These are phyloP conservation scores for Arachnomyces sp. DNA, from an alignment of 2,329 filamentous ascomycete species.

Conservation along the genomic window DNA sequence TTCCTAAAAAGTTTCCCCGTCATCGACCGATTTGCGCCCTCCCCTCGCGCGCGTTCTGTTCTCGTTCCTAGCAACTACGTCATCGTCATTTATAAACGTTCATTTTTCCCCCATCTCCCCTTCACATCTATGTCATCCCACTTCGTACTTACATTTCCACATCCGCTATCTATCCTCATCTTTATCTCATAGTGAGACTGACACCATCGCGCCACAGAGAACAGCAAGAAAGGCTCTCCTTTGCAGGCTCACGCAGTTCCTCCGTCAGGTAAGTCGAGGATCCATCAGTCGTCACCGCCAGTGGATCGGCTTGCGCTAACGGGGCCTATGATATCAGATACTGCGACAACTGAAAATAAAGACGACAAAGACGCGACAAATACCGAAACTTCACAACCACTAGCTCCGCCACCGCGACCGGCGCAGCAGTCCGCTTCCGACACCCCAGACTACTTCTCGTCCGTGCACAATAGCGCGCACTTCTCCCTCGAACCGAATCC, in stretches of 20 bases:
- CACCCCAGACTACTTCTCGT: slow-evolving; percentile 62
- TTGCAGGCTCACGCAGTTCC: slow-evolving; percentile 2
- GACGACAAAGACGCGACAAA: slow-evolving; percentile 42
- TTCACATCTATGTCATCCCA: neutral
- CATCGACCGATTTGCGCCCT: neutral
- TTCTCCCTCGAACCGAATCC: slow-evolving; percentile 76
- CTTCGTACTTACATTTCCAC: neutral
- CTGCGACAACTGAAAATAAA: slow-evolving; percentile 19
- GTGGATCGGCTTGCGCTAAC: too few relatives aligned
- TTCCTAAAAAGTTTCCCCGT: neutral
- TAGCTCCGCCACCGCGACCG: slow-evolving; percentile 61
- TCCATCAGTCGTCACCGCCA: slow-evolving; percentile 20
- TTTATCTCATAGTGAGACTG: neutral
- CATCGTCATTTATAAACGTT: neutral
- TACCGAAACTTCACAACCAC: slow-evolving; percentile 54
- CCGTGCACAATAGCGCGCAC: slow-evolving; percentile 42
- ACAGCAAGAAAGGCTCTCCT: slow-evolving; percentile 4
- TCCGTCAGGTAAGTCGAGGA: slow-evolving; percentile 1
- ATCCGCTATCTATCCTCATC: neutral
- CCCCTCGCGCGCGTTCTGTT: neutral
- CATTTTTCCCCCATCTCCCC: slow-evolving; percentile 1
- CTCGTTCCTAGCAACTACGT: too few relatives aligned
- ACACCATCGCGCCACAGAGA: slow-evolving; percentile 2
- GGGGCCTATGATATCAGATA: slow-evolving; percentile 10
- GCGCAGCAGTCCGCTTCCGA: slow-evolving; percentile 43